Conservation (phyloP, 495 filamentous ascomycete genomes). For the Penicillium argentinense region DNA sequence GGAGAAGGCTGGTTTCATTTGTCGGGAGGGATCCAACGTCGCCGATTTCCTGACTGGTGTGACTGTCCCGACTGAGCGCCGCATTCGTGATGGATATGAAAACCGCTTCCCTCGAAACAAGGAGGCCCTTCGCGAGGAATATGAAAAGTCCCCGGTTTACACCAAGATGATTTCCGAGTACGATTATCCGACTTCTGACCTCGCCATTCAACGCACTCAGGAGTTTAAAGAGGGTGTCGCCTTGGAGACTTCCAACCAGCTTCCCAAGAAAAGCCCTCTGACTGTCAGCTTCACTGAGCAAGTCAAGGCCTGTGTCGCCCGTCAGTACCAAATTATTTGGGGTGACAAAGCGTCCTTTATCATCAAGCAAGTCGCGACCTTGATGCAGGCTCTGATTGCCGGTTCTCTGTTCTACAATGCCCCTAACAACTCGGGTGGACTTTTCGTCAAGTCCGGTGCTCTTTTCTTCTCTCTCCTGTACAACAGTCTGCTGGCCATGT, state of each 20-base stretch:
- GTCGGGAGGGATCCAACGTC: constrained; percentile 65
- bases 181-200: constrained; percentile 45
- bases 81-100: constrained; percentile 54
- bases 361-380: constrained; percentile 55
- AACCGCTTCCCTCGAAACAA: constrained; percentile 47
- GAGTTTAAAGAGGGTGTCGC: constrained; percentile 50
- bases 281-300: constrained; percentile 60
- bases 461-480: constrained; percentile 76
- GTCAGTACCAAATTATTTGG: constrained; percentile 59
- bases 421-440: constrained; percentile 38
- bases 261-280: constrained; percentile 48
- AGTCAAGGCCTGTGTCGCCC: constrained; percentile 52
- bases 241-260: constrained; percentile 39
- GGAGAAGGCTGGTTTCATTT: constrained; percentile 63
- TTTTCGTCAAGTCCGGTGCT: constrained; percentile 55
- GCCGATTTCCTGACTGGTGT: constrained; percentile 70
- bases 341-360: constrained; percentile 59
- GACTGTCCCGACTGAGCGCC: constrained; percentile 66
- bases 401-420: constrained; percentile 44
- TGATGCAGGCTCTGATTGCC: constrained; percentile 41
- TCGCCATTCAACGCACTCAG: constrained; percentile 42
- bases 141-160: constrained; percentile 40
- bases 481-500: constrained; percentile 68
- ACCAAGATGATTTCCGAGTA: constrained; percentile 45
- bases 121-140: constrained; percentile 36